phyloP scores from a whole-genome alignment of 495 filamentous ascomycete species.

The Lepidopterella palustris region DNA sequence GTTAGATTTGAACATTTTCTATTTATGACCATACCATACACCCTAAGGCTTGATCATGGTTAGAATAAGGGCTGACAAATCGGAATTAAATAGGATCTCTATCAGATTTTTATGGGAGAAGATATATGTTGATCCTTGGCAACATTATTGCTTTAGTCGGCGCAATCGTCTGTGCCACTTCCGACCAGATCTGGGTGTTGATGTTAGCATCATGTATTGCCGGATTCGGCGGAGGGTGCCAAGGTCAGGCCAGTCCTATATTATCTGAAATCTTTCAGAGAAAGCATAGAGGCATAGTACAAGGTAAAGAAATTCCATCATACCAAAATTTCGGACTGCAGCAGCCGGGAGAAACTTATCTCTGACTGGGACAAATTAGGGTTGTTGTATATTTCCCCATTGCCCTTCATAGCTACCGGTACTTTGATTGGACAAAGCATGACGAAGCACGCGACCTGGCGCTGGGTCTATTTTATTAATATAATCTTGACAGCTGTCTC shows the following conservation, averaged over 20 bases:
- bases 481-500: constrained; percentile 95
- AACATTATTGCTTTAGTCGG: not conserved
- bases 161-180: not conserved
- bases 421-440: constrained; percentile 69
- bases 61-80: not conserved
- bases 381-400: not conserved
- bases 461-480: too few species aligned
- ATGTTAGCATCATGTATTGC: not conserved
- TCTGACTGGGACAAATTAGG: not conserved
- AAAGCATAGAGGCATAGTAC: not conserved
- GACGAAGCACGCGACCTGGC: constrained; percentile 95
- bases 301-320: not conserved
- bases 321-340: not conserved
- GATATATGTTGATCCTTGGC: not conserved
- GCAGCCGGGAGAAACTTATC: too few species aligned
- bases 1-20: not conserved
- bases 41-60: too few species aligned
- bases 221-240: not conserved
- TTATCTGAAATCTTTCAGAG: not conserved
- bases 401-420: not conserved
- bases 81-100: not conserved
- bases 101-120: not conserved
- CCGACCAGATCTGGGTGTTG: not conserved
- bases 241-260: not conserved
- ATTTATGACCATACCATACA: too few species aligned